A percentile compares a stretch with the other conserved stretches of the same genome.
Evolutionary conservation across 2,329 filamentous ascomycete species (phyloP).

Genomic region (Hyphodiscus sp.): DNA sequence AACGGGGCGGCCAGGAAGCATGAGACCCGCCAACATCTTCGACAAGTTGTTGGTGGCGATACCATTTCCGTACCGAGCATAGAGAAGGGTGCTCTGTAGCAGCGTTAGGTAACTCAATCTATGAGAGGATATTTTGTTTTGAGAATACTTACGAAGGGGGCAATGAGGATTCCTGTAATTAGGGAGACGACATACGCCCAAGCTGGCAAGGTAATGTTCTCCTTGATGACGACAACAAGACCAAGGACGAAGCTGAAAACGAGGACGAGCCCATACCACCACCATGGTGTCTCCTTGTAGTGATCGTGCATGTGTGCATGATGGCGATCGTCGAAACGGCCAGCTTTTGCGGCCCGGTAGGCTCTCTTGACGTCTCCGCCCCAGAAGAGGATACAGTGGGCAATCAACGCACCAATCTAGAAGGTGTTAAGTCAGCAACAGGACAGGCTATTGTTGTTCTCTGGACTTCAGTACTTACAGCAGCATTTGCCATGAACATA

Average conservation of each 20-base stretch:
- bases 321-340: constrained; percentile 43
- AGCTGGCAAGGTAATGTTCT: constrained; percentile 33
- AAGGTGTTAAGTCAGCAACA: constrained; percentile 3
- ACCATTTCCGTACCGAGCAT: constrained; percentile 47
- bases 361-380: constrained; percentile 43
- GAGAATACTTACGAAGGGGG: constrained; percentile 38
- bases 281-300: constrained; percentile 37
- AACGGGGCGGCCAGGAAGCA: constrained; percentile 35
- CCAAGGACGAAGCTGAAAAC: constrained; percentile 32
- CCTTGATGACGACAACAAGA: constrained; percentile 33
- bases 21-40: constrained; percentile 43
- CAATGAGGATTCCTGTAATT: constrained; percentile 35
- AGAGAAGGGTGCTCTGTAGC: constrained; percentile 43
- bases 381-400: constrained; percentile 49
- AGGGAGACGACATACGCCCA: constrained; percentile 38
- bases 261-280: constrained; percentile 36
- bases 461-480: constrained; percentile 33
- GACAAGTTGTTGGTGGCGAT: constrained; percentile 53
- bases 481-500: constrained; percentile 51
- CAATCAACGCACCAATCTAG: constrained; percentile 49
- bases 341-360: constrained; percentile 39
- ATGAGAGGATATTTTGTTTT: too few relatives aligned
- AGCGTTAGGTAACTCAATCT: constrained; percentile 8
- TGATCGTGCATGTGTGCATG: constrained; percentile 40
- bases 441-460: fast-evolving